Base-by-base conservation (phyloP, 768 basidiomycete genomes). In the Lenzites betulinus region DNA sequence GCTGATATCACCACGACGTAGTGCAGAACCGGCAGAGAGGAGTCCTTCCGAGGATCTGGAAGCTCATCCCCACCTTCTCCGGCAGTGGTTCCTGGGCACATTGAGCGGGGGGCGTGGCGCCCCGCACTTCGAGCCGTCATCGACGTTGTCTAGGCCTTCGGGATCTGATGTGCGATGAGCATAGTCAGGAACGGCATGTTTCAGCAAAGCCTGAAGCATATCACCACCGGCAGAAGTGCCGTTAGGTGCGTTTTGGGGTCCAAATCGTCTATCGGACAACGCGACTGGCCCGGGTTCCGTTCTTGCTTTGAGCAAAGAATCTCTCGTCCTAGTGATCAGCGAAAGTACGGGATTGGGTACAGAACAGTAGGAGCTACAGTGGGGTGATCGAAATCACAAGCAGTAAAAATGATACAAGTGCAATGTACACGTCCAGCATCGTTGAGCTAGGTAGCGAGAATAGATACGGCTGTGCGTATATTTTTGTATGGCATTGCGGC, bases 401-500 rank as follows among this genome's bases (percentile, higher is more conserved):
- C 16, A 28, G 25, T 20, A 41, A 28, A 30, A 47, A 18, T 16
- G 26, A 15, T 33, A 30, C 15, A 15, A 7, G 44, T 46, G 23
- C 12, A 25, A 15, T 15, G 23, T 8, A 13, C 12, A 13, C 3
- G 28, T n/a, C 28, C n/a, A 30, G 16, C 13, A 15, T 33, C 16
- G 30, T 15, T 30, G 26, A 7, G 28, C 26, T 15, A 28, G 25
- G 3, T 13, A 18, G 9, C 16, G 7, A 30, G 28, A 44, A 54
- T 41, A 38, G 22, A 46, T 52, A 61, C 60, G 52, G n/a, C 44
- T 52, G 53, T 54, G 13, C n/a, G 13, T 39, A 50, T 53, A 46
- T 66, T 66, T 64, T 64, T 42, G 62, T 38, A 46, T 49, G 43
- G 30, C 30, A 33, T 51, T 23, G 58, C n/a, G n/a, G n/a, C 43